Percentiles rank a stretch among this genome's conserved stretches.
Conservation (phyloP, 306 rosid species). For the barrel medic (Medicago truncatula) region MtrunA17r5.0-ANR NC_053044.1:37951501-37952000, state of each 20-base stretch:
- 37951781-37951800: background rate
- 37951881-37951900: background rate
- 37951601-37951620: background rate
- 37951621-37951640: background rate
- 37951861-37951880: background rate
- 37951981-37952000: slow-evolving; percentile 24
- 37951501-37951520: background rate
- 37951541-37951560: background rate
- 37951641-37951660: background rate
- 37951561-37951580: background rate
- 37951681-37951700: background rate
- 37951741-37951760: background rate
- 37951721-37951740: background rate
- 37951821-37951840: background rate
- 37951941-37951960: background rate
- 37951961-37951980: background rate
- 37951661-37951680: background rate
- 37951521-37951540: too few species aligned
- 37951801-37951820: background rate
- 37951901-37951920: background rate
- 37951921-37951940: background rate
- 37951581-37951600: background rate
- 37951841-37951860: background rate
- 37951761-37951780: background rate
- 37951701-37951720: background rate